Conservation (phyloP, 1,284 basidiomycete genomes). For the Leccinum subfulvum region DNA sequence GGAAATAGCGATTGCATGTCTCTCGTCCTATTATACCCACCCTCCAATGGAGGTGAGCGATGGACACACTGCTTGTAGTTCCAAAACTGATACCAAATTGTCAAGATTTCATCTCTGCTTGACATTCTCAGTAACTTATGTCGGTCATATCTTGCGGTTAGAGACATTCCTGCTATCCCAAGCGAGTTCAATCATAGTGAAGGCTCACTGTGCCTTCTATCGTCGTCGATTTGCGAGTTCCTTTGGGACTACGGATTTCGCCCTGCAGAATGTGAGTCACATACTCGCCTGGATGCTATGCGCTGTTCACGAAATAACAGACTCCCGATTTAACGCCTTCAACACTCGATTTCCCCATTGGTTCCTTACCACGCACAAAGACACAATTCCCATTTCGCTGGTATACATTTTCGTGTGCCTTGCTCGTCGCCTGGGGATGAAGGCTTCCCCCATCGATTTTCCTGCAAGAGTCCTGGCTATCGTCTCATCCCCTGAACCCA, state of each 20-base stretch:
- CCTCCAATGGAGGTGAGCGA: slow-evolving; percentile 43
- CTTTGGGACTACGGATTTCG: slow-evolving; percentile 46
- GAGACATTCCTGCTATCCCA: slow-evolving; percentile 25
- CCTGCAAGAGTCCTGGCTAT: slow-evolving; percentile 53
- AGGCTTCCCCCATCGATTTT: slow-evolving; percentile 54
- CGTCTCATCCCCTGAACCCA: slow-evolving; percentile 38
- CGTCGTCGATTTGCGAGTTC: slow-evolving; percentile 45
- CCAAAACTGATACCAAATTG: neutral
- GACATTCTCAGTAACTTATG: slow-evolving; percentile 44
- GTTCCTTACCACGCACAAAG: slow-evolving; percentile 49
- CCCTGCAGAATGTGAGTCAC: slow-evolving; percentile 35
- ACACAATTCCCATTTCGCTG: slow-evolving; percentile 59
- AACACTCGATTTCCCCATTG: slow-evolving; percentile 58
- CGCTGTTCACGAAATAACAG: slow-evolving; percentile 17
- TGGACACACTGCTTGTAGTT: neutral
- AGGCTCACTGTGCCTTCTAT: slow-evolving; percentile 28
- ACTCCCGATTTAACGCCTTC: slow-evolving; percentile 39
- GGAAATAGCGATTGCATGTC: slow-evolving; percentile 46
- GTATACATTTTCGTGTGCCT: slow-evolving; percentile 59
- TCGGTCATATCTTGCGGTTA: slow-evolving; percentile 35
- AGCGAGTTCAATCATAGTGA: slow-evolving; percentile 32
- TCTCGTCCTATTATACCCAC: slow-evolving; percentile 57
- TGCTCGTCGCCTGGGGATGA: slow-evolving; percentile 48
- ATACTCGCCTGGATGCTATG: neutral
- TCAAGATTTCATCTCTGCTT: slow-evolving; percentile 40